These are phyloP conservation scores for Chrysoporthe cubensis DNA, from an alignment of 2,329 filamentous ascomycete species.

Conservation along the genomic window DNA sequence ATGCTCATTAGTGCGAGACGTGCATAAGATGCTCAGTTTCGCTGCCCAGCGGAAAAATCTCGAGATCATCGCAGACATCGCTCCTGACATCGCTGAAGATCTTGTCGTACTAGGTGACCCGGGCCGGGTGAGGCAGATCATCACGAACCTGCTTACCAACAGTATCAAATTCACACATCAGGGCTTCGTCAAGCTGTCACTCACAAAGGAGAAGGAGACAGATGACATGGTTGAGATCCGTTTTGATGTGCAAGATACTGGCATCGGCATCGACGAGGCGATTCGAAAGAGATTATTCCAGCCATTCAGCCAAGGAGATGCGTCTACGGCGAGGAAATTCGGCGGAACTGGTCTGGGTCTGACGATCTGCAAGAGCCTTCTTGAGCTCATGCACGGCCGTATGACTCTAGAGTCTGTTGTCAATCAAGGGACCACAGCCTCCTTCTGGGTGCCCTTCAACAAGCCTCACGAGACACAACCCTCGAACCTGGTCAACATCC, in stretches of 20 bases:
- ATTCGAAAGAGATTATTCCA: constrained; percentile 75
- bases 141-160: constrained; percentile 66
- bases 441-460: constrained; percentile 77
- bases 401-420: constrained; percentile 71
- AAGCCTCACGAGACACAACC: constrained; percentile 60
- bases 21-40: constrained; percentile 86
- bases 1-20: constrained; percentile 72
- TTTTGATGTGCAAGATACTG: constrained; percentile 76
- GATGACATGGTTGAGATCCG: constrained; percentile 67
- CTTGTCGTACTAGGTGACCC: constrained; percentile 79
- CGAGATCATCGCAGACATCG: constrained; percentile 69
- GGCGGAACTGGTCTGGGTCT: constrained; percentile 78
- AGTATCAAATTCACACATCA: constrained; percentile 70
- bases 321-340: constrained; percentile 77
- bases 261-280: constrained; percentile 80
- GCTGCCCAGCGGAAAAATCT: constrained; percentile 81
- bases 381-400: constrained; percentile 78
- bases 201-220: constrained; percentile 66
- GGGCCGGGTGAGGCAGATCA: constrained; percentile 62
- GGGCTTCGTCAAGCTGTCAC: constrained; percentile 69
- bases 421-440: constrained; percentile 72
- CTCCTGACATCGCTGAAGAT: constrained; percentile 64
- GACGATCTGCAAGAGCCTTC: constrained; percentile 79
- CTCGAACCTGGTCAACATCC: constrained; percentile 62
- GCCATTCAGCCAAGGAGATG: constrained; percentile 81